phyloP scores from a whole-genome alignment of 140 eudicot genomes.

The Bidens hawaiensis region DNA sequence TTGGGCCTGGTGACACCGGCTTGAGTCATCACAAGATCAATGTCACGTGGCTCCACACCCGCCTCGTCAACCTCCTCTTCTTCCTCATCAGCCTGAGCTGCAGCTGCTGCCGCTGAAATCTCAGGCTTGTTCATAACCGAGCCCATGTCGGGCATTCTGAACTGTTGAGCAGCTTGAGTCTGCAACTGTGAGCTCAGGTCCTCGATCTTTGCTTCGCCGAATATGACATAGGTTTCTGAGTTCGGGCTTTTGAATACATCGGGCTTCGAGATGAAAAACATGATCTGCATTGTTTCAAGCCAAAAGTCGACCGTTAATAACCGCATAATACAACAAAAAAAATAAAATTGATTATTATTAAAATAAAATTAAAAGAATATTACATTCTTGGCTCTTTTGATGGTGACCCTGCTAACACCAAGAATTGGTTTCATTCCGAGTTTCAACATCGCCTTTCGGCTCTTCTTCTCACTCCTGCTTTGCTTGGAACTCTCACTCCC shows the following conservation, averaged over 20 bases:
- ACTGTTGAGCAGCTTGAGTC: conserved; percentile 95
- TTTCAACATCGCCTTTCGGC: conserved; percentile 96
- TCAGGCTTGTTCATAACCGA: conserved; percentile 70
- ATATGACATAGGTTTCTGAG: conserved; percentile 78
- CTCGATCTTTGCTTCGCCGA: conserved; percentile 94
- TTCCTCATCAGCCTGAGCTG: conserved; percentile 65
- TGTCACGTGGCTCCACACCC: conserved; percentile 82
- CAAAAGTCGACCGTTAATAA: neutral
- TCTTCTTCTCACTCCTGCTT: conserved; percentile 96
- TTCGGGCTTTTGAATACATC: conserved; percentile 92
- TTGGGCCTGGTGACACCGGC: conserved; percentile 78
- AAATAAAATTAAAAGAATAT: too few relatives aligned
- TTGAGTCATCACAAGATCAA: conserved; percentile 91
- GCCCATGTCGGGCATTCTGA: conserved; percentile 83
- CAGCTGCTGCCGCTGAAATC: conserved; percentile 33
- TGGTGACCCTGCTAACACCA: conserved; percentile 89
- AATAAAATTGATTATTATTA: neutral
- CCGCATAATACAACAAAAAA: neutral
- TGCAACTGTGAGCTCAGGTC: conserved; percentile 92
- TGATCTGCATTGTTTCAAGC: conserved; percentile 37
- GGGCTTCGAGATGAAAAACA: conserved; percentile 86
- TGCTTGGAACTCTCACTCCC: conserved; percentile 69
- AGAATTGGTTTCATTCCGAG: conserved; percentile 88
- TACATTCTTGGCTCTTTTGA: conserved; percentile 87
- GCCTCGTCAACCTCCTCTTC: conserved; percentile 91